Conservation (phyloP, 805 yeast genomes). For the Candida gorgasii region DNA sequence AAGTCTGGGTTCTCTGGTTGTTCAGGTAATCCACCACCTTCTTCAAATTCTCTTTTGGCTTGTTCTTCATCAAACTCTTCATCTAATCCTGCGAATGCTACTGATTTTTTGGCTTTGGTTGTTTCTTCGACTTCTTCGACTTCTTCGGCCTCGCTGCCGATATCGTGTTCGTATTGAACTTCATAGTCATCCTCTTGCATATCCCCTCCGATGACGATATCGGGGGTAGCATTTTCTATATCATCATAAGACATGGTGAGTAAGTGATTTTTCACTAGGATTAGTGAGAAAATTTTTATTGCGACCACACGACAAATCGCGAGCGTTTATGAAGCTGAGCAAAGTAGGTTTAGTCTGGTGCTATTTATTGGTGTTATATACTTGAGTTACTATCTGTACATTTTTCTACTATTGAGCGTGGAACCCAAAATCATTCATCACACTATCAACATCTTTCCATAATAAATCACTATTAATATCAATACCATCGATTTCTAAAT, state of each 20-base stretch:
- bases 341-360: too few species aligned
- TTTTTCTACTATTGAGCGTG: conserved; percentile 45
- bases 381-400: neutral
- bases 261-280: neutral
- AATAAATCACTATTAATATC: conserved; percentile 54
- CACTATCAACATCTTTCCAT: conserved; percentile 83
- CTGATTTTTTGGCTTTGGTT: conserved; percentile 62
- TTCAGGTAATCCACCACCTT: conserved; percentile 97
- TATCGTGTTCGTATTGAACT: conserved; percentile 53
- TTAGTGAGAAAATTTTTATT: conserved; percentile 5
- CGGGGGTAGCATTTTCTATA: conserved; percentile 82
- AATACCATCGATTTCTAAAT: conserved; percentile 41
- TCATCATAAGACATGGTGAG: conserved; percentile 67
- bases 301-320: neutral
- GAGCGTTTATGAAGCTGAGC: too few species aligned
- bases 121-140: conserved; percentile 45
- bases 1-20: conserved; percentile 93
- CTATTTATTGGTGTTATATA: too few species aligned
- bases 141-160: conserved; percentile 46
- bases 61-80: conserved; percentile 73
- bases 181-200: conserved; percentile 39
- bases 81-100: conserved; percentile 75
- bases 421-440: conserved; percentile 92
- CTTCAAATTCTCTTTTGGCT: conserved; percentile 85
- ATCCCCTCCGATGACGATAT: conserved; percentile 70